phyloP scores from a whole-genome alignment of 2,329 filamentous ascomycete species.

The Cordyceps tenuipes region DNA sequence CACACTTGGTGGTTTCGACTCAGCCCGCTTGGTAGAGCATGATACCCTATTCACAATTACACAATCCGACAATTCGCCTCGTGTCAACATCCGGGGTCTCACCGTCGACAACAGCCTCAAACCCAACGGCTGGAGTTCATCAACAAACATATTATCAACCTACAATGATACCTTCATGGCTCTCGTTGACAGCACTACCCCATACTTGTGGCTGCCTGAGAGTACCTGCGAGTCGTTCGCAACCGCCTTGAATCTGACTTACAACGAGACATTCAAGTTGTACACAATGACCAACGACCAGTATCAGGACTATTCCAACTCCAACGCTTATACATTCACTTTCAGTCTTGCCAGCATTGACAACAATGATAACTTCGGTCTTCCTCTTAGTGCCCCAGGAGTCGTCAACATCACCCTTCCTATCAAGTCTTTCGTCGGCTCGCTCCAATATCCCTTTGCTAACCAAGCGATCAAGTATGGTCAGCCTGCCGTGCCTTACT shows the following conservation, averaged over 20 bases:
- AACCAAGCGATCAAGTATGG: conserved; percentile 34
- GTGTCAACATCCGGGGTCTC: conserved; percentile 53
- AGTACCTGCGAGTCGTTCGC: conserved; percentile 57
- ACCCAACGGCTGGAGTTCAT: conserved; percentile 31
- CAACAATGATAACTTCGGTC: conserved; percentile 43
- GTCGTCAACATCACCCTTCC: conserved; percentile 50
- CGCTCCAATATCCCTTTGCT: conserved; percentile 41
- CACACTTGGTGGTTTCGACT: conserved; percentile 64
- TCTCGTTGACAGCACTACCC: conserved; percentile 55
- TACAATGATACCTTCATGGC: conserved; percentile 42
- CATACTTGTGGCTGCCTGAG: conserved; percentile 55
- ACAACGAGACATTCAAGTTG: conserved; percentile 53
- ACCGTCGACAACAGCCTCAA: conserved; percentile 26
- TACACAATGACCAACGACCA: conserved; percentile 56
- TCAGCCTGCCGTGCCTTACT: conserved; percentile 47
- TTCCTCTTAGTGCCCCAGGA: conserved; percentile 38
- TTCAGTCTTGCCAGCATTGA: conserved; percentile 50
- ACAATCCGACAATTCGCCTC: conserved; percentile 45
- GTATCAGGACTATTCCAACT: conserved; percentile 36
- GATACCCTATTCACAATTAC: conserved; percentile 50
- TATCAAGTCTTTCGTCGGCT: conserved; percentile 40
- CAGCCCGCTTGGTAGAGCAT: conserved; percentile 52
- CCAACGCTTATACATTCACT: conserved; percentile 42
- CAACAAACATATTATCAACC: conserved; percentile 29
- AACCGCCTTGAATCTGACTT: conserved; percentile 52